Conservation (phyloP, 2,329 filamentous ascomycete species). For the Fusarium liriodendri region DNA sequence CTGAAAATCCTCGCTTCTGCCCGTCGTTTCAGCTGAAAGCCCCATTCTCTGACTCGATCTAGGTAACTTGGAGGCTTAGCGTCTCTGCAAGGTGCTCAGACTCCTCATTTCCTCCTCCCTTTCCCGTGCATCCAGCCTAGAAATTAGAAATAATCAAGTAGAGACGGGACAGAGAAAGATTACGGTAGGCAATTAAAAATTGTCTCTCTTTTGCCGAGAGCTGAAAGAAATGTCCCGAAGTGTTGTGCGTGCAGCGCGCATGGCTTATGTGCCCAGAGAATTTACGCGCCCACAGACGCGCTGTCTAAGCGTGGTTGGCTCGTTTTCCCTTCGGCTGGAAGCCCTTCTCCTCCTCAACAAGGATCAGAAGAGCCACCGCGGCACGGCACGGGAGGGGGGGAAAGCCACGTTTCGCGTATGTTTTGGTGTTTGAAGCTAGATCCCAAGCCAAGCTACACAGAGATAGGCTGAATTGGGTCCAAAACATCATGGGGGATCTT, state of each 20-base stretch:
- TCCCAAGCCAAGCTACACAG: neutral
- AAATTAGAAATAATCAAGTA: neutral
- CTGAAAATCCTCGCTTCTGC: neutral
- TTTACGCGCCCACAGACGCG: conserved; percentile 37
- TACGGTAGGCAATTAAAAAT: no score
- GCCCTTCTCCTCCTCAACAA: neutral
- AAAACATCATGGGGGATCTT: neutral
- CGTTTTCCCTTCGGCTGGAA: neutral
- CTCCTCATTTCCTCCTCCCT: conserved; percentile 30
- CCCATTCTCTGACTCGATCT: neutral
- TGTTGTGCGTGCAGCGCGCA: neutral
- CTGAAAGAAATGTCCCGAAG: neutral
- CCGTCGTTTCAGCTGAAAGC: conserved; percentile 23
- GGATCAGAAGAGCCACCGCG: conserved; percentile 10
- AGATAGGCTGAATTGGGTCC: neutral
- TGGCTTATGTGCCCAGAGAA: neutral
- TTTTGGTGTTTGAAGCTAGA: neutral
- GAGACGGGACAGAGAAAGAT: neutral
- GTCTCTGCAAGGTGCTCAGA: conserved; percentile 28
- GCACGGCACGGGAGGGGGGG: conserved; percentile 21
- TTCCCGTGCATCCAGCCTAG: neutral
- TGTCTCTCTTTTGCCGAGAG: neutral
- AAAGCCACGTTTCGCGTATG: neutral
- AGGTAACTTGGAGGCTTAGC: neutral
- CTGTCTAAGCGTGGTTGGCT: conserved; percentile 17